Evolutionary conservation across 495 filamentous ascomycete genomes (phyloP).

Genomic region (Acidomyces sp.): DNA sequence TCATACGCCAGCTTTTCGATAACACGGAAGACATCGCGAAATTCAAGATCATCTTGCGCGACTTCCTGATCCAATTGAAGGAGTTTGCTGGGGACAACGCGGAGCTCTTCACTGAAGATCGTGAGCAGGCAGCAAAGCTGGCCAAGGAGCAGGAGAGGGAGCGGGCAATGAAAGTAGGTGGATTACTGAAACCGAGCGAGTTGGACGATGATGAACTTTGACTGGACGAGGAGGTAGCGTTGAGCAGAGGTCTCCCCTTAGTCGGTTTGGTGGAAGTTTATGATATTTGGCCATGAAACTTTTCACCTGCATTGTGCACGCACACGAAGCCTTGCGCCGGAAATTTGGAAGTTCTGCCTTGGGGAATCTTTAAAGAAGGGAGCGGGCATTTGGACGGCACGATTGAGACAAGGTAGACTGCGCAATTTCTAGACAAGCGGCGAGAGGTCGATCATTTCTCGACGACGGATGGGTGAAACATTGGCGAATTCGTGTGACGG

Average conservation of each 20-base stretch:
- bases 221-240: slow-evolving; percentile 39
- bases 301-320: too few species aligned
- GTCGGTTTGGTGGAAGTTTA: too few species aligned
- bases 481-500: too few species aligned
- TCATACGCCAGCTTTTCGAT: slow-evolving; percentile 75
- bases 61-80: slow-evolving; percentile 93
- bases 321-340: too few species aligned
- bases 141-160: slow-evolving; percentile 54
- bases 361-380: too few species aligned
- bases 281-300: too few species aligned
- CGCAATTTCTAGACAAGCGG: too few species aligned
- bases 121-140: slow-evolving; percentile 69
- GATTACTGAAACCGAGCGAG: slow-evolving; percentile 82
- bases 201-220: slow-evolving; percentile 92
- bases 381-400: too few species aligned
- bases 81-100: slow-evolving; percentile 79
- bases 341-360: too few species aligned
- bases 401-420: too few species aligned
- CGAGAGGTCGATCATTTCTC: too few species aligned
- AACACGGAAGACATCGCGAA: slow-evolving; percentile 67
- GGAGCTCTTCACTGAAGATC: slow-evolving; percentile 88
- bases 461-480: too few species aligned
- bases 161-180: slow-evolving; percentile 80
- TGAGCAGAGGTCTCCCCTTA: slow-evolving; percentile 14
- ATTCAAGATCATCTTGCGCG: slow-evolving; percentile 87